Conservation (phyloP, 1,284 basidiomycete species). For the Cryptococcus floricola region DNA sequence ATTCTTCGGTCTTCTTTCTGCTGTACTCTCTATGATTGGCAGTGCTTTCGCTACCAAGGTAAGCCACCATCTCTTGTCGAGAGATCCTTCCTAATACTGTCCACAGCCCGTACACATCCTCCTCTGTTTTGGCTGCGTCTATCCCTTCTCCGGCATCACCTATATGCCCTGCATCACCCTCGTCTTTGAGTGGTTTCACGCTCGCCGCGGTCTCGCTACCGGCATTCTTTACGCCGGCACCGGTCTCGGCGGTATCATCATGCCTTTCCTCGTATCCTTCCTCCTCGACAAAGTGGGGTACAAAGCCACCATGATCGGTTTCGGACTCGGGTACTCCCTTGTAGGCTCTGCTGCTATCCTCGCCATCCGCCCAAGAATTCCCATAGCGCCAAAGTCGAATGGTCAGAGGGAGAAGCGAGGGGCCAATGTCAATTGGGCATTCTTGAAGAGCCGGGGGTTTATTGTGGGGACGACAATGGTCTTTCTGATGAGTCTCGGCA, state of each 20-base stretch:
- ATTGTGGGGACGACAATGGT: constrained; percentile 35
- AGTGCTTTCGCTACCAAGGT: constrained; percentile 36
- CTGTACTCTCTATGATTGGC: constrained; percentile 21
- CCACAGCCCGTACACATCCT: constrained; percentile 39
- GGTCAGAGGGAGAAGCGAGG: neutral
- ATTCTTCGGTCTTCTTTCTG: constrained; percentile 24
- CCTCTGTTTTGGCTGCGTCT: constrained; percentile 37
- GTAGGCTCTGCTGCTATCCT: constrained; percentile 29
- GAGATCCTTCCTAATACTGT: neutral
- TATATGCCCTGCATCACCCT: constrained; percentile 45
- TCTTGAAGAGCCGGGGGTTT: constrained; percentile 24
- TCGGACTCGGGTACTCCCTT: constrained; percentile 30
- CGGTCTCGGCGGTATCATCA: constrained; percentile 40
- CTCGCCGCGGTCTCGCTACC: constrained; percentile 37
- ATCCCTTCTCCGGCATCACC: constrained; percentile 35
- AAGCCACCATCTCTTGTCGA: neutral
- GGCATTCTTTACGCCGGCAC: constrained; percentile 44
- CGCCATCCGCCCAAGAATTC: constrained; percentile 42
- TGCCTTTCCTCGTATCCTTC: constrained; percentile 37
- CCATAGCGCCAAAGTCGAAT: constrained; percentile 12
- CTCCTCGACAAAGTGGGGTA: constrained; percentile 39
- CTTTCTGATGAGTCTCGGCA: constrained; percentile 35
- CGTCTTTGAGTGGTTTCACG: constrained; percentile 45
- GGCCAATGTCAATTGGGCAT: constrained; percentile 16
- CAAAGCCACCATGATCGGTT: constrained; percentile 38